Base-by-base conservation (phyloP, 2,329 filamentous ascomycete species). In the Colletotrichum sp. region DNA sequence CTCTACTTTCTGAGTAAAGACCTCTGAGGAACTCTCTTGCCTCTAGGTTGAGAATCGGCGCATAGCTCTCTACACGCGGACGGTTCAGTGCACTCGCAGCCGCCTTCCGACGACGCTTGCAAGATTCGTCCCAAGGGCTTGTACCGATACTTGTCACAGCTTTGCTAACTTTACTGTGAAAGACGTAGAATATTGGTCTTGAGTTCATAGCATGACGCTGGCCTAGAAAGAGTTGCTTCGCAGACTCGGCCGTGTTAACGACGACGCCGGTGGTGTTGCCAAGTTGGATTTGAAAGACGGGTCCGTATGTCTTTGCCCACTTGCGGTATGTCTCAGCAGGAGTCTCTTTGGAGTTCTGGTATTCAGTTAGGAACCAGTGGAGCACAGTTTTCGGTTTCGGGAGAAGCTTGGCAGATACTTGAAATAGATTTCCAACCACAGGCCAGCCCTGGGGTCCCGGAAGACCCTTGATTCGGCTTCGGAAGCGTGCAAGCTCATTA, bases 61-160 rank as follows among this genome's bases (percentile, higher is more conserved):
- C 91, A 78, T 93, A 93, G 6, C 88, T 91, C 77, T 92, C 90
- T 9, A 92, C 89, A 0, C 91, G 90, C 0, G 91, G 90, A 6
- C 89, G 86, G 80, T 93, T 93, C 59, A 93, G 83, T 0, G 91
- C 91, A 0, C 91, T 92, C 1, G 91, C 91, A 1, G 91, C 91
- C 4, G 91, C 90, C 84, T 93, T 93, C 51, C 92, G 87, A 12
- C 91, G 86, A 13, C 87, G 86, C 80, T 93, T 93, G 82, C 90
- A 93, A 18, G 89, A 92, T 64, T 93, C 91, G 76, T 93, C 90
- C 91, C 91, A 93, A 0, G 92, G 92, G 0, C 90, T 92, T 3
- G 91, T 93, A 3, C 92, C 92, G 71, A 93, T 92, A n/a, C 79
- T 81, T 4, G 79, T 81, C 11, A 82, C 79, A 6, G 78, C 73